Evolutionary conservation across 352 stramenopile species (phyloP), one percentile per base, ranked within the genome.

Genomic region (Phytopythium delawarense): DNA sequence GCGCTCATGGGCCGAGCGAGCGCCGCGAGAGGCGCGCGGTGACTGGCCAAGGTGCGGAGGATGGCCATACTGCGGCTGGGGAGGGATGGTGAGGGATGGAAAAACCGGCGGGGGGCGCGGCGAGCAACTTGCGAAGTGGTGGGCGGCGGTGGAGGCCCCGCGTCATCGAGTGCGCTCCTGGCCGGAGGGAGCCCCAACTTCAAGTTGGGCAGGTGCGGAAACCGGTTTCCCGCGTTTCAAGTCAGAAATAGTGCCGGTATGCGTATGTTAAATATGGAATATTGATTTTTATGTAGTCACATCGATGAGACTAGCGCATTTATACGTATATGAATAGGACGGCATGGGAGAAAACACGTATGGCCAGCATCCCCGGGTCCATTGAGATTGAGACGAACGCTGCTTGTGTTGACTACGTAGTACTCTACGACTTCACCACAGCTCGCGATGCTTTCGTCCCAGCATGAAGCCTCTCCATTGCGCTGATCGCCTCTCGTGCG

Each of bases 141-240:
- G 21, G 21, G 4, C 30, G 15, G 53, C 21, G 25, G 25, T 28
- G 25, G 25, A 28, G 25, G 25, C 42, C 42, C 45, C 45, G 45
- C n/a, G 45, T 51, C 45, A 51, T 51, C 25, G 18, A 25, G 12
- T n/a, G 54, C 53, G 44, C 55, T 62, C 3, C 35, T 64, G 46
- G 21, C 16, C 21, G 1, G 5, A 35, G 49, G 18, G 7, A 6
- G 7, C 2, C 49, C 49, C 39, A 72, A 62, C 70, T 74, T 77
- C 63, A 77, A 74, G 61, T 74, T 71, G 35, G 35, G 54, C 25
- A 61, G 48, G 48, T 54, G n/a, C 8, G 5, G 5, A n/a, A 20
- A 35, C 21, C 9, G 12, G 13, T 35, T 20, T 54, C 11, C 25
- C 21, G 0, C 30, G 30, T 28, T 50, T 50, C 20, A 28, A 25